Evolutionary conservation across 257 asterid genomes (phyloP), one percentile per base, ranked within the genome.

Genomic region (Solanum clarkiae): DNA sequence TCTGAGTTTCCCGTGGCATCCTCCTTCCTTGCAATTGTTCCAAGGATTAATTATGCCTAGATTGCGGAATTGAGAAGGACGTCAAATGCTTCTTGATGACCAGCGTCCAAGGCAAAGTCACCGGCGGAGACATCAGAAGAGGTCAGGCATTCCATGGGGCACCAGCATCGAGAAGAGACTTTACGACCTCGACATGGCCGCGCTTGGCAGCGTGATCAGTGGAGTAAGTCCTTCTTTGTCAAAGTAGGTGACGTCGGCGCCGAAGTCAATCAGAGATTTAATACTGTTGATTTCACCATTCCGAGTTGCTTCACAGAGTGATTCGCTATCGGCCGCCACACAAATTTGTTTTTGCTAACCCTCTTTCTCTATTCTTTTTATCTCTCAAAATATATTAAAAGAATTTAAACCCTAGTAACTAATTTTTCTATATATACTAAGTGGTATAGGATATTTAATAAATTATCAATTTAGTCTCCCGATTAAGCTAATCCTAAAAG

Each of bases 61-160:
- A 96, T 90, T 86, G 98, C 98, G 15, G 97, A 90, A 77, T 95
- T 93, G 80, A 96, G 97, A 84, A 96, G 95, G 65, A 90, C 70
- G 77, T 95, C 97, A 88, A 95, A 96, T 72, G 96, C 95, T 22
- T 92, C 91, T 85, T 96, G 97, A 82, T 94, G 96, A 68, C 95
- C 98, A 53, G 90, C 87, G 16, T 95, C 98, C 98, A 95, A 94
- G 57, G 98, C 98, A 49, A 93, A 92, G 92, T 96, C 99, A 17
- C 99, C 99, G 68, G 98, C 99, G 2, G 98, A 96, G 80, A 91
- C 72, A 86, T 93, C 92, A 40, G 95, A 87, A 80, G 97, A 96
- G 42, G 97, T 90, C 14, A 96, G 87, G 44, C 98, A 82, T 95
- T 96, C 99, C 99, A 96, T 12, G 98, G 98, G 14, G 98, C 94